Evolutionary conservation across 2,329 filamentous ascomycete genomes (phyloP), one percentile per base, ranked within the genome.

Genomic region (Coccinonectria pachysandricola): DNA sequence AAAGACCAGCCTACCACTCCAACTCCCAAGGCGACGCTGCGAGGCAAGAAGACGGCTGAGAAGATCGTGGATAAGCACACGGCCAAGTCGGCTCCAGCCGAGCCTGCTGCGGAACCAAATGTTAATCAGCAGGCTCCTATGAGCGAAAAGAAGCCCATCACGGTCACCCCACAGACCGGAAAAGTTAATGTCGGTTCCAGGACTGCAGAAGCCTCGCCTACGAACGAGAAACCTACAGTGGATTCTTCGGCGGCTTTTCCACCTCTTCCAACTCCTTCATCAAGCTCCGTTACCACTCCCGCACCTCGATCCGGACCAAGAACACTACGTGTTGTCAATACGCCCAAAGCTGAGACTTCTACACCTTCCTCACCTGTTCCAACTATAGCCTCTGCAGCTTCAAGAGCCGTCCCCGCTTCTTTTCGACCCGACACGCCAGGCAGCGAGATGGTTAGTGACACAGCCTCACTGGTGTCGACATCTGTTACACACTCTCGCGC

Each of bases 371-470:
- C 55, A 5, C 52, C 48, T 4, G 44, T 42, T 4, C 31, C 45
- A 23, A 46, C 44, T 5, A 32, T 42, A 36, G 45, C 52, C 7
- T 56, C 55, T 4, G 34, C 40, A 18, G 31, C 38, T n/a, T 49
- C 50, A 8, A 48, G 52, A 27, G 46, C 41, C 3, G 32, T 53
- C 12, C 52, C 50, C 10, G 27, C 35, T 8, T 48, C 42, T 5
- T 48, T 78, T 30, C 62, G 70, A 6, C 79, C 82, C n/a, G 75
- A 74, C 15, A 86, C 81, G 1, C 80, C 82, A 0, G 70, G 60
- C 2, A 86, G 79, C 45, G 82, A 87, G 44, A 62, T 74, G 30
- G 64, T 83, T 18, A 85, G 79, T n/a, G 82, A 88, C 46, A 83
- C 71, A 28, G 75, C 80, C 8, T 86, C 79, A 0, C 61, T 86